These are phyloP conservation scores for Coemansia sp. DNA, from an alignment of 192 early-diverging fungal species.

Conservation along the genomic window DNA sequence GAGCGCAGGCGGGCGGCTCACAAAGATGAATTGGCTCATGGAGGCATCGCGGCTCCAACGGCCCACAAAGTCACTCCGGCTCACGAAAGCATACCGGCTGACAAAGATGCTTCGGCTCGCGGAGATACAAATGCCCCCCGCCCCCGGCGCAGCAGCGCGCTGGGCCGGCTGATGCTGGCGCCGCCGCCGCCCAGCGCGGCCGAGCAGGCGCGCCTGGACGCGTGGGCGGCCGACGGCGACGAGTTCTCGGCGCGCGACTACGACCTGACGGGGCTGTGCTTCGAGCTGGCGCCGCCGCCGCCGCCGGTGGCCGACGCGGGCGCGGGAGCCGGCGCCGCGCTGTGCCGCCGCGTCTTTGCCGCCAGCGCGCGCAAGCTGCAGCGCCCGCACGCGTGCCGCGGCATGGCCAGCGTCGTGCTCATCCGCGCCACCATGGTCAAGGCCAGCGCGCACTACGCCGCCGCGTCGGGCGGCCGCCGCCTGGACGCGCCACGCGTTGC, in stretches of 20 bases:
- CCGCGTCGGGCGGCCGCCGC: slow-evolving; percentile 20
- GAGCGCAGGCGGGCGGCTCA: too few species aligned
- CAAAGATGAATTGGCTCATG: too few species aligned
- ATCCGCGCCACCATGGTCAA: slow-evolving; percentile 36
- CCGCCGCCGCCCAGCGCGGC: slow-evolving; percentile 18
- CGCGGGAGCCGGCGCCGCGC: slow-evolving; percentile 17
- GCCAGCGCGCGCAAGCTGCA: slow-evolving; percentile 48
- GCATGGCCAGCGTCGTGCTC: slow-evolving; percentile 35
- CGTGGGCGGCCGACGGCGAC: slow-evolving; percentile 44
- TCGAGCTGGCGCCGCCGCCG: slow-evolving; percentile 38
- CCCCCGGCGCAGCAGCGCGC: slow-evolving; percentile 12
- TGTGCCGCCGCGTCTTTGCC: slow-evolving; percentile 28
- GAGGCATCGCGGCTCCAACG: too few species aligned
- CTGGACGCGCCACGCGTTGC: slow-evolving; percentile 18
- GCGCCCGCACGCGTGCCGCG: slow-evolving; percentile 12
- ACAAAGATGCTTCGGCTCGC: too few species aligned
- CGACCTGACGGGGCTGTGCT: slow-evolving; percentile 38
- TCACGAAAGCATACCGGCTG: too few species aligned
- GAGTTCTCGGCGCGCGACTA: slow-evolving; percentile 38
- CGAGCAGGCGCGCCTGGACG: slow-evolving; percentile 43
- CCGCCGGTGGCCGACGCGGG: slow-evolving; percentile 38
- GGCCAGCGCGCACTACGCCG: slow-evolving; percentile 34
- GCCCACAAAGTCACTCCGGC: too few species aligned
- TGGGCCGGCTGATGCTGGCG: slow-evolving; percentile 13
- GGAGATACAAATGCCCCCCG: too few species aligned